These are phyloP conservation scores for Byssothecium circinans DNA, from an alignment of 2,329 filamentous ascomycete genomes.

Conservation along the genomic window DNA sequence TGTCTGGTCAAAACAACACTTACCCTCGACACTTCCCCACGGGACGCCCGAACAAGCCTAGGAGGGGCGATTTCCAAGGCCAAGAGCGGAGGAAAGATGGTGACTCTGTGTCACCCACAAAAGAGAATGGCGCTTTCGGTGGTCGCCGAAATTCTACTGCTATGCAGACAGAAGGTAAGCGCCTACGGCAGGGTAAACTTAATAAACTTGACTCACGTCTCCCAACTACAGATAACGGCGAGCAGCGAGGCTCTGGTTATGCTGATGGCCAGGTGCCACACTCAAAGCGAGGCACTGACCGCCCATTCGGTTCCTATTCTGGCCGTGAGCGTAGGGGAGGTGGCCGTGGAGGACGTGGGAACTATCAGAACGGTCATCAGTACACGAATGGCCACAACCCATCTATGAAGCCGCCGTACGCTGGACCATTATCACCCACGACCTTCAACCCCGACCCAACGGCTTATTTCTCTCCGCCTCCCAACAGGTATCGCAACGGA, in stretches of 20 bases:
- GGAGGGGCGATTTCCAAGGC: conserved; percentile 32
- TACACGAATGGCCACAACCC: conserved; percentile 46
- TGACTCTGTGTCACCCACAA: conserved; percentile 31
- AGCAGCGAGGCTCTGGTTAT: conserved; percentile 31
- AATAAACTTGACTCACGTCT: not conserved
- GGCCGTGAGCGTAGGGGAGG: conserved; percentile 53
- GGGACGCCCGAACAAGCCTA: conserved; percentile 32
- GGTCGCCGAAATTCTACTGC: conserved; percentile 35
- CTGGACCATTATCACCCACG: conserved; percentile 43
- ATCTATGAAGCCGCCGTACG: conserved; percentile 38
- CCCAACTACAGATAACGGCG: conserved; percentile 25
- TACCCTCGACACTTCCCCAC: conserved; percentile 35
- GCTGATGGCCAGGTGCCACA: conserved; percentile 34
- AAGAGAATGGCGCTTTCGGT: conserved; percentile 32
- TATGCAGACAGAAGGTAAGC: conserved; percentile 38
- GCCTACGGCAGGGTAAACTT: not conserved
- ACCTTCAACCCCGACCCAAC: conserved; percentile 40
- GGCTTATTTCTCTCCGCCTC: conserved; percentile 33
- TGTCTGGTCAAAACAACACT: conserved; percentile 24
- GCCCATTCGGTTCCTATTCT: conserved; percentile 43
- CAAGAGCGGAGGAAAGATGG: conserved; percentile 38
- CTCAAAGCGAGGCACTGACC: conserved; percentile 28
- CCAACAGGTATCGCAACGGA: conserved; percentile 50
- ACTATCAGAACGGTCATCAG: conserved; percentile 38
- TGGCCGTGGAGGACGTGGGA: conserved; percentile 48